Base-by-base conservation (phyloP, 2,329 filamentous ascomycete genomes). In the Xylaria sp. region DNA sequence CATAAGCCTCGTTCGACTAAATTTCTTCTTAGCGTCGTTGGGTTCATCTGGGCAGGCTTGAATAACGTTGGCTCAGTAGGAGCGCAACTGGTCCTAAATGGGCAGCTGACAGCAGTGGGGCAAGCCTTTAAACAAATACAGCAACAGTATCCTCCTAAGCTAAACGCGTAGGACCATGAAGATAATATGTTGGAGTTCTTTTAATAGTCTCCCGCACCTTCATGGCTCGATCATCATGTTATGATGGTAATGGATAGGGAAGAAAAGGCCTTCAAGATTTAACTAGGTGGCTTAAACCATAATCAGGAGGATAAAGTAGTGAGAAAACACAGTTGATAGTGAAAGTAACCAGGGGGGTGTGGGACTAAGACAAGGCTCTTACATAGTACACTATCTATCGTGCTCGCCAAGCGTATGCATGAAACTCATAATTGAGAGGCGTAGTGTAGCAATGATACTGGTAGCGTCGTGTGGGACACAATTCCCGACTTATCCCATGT, bases 371-470 rank as follows among this genome's bases (percentile, higher is more conserved):
- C 65, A 67, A 61, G 65, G 60, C 64, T 61, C 36, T 41, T 32
- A 36, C n/a, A n/a, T n/a, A n/a, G n/a, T n/a, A n/a, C 43, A 50
- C 46, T 55, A 34, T 61, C 32, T 50, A 60, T 52, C 43, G 20
- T 20, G 59, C 53, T 46, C 41, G 67, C 60, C 67, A 67, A 67
- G 65, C n/a, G 43, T 28, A 64, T 69, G 67, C 64, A 69, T 69
- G 67, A 60, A 50, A 69, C 67, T 67, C 50, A 50, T 30, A 50
- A 36, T 55, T 66, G 63, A 39, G 67, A 65, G 66, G 63, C 63
- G 64, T 53, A 57, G 53, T 36, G 52, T 41, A 41, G 53, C 18
- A n/a, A n/a, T n/a, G n/a, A n/a, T n/a, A 39, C 53, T 25, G 53
- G 53, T 15, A 39, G 53, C 13, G 53, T 39, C 32, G 53, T 28